Percentiles rank a stretch among this genome's conserved stretches.
phyloP scores from a whole-genome alignment of 2,329 filamentous ascomycete genomes.

The Sporothrix pseudoabietina region DNA sequence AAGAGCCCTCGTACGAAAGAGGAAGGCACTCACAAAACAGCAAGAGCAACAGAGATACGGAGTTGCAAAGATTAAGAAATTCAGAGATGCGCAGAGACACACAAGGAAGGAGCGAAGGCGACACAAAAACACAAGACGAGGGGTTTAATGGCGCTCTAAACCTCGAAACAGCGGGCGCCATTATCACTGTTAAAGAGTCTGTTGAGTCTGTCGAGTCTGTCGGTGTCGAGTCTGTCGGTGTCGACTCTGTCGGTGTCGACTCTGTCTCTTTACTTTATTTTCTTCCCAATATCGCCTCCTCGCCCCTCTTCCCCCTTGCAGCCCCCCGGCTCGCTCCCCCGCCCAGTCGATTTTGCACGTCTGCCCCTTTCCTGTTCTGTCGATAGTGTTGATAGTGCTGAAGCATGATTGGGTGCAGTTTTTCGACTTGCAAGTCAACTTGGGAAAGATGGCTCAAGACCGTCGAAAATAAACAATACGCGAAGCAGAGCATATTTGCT shows the following conservation, averaged over 20 bases:
- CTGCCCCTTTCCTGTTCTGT: conserved; percentile 5
- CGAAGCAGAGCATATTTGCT: conserved; percentile 1
- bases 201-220: too few species aligned
- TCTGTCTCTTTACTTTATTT: background rate
- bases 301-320: background rate
- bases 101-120: background rate
- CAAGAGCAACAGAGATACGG: background rate
- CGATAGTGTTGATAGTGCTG: background rate
- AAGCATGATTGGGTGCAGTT: background rate
- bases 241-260: too few species aligned
- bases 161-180: background rate
- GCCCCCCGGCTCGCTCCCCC: conserved; percentile 11
- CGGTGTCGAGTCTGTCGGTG: too few species aligned
- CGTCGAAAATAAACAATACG: background rate
- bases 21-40: background rate
- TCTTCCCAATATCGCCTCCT: background rate
- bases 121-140: conserved; percentile 17
- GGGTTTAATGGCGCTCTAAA: background rate
- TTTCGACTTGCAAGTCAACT: conserved; percentile 15
- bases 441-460: background rate
- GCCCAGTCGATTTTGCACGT: conserved; percentile 1
- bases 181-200: background rate
- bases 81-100: background rate
- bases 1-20: background rate
- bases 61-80: background rate